Evolutionary conservation across 495 filamentous ascomycete genomes (phyloP), one percentile per base, ranked within the genome.

Genomic region (Aspergillus wentii): DNA sequence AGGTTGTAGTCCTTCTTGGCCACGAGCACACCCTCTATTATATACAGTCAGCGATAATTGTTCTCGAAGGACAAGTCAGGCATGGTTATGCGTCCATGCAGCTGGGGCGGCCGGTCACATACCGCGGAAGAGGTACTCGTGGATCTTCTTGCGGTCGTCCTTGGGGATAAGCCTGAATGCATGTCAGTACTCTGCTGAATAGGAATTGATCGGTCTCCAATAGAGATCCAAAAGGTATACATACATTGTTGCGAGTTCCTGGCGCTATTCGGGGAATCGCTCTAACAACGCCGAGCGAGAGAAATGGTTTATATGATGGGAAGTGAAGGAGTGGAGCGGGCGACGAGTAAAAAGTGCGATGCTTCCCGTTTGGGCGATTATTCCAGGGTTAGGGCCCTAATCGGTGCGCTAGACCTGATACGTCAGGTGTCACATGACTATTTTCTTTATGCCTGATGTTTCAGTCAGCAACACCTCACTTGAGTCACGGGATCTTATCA

Each of bases 121-220:
- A 84, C 80, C 80, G 57, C 91, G 87, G 83, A 98, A 97, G 82
- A 98, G 88, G 82, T 97, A 95, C 84, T 97, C 88, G 76, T 98
- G 94, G 77, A 98, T 95, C 82, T 92, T 91, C 85, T 97, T 97
- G 75, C 92, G 89, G 76, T 98, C 92, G 67, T 85, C 82, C 81
- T 97, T 97, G 61, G 92, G 92, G 74, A 98, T 98, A 79, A 98
- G 83, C 91, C 81, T 89, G 54, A 23, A 30, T 33, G 45, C 38
- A 46, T 36, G 38, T 66, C 28, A 66, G 55, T 40, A 16, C 19
- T 21, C 14, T 25, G n/a, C n/a, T n/a, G n/a, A n/a, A n/a, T n/a
- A n/a, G n/a, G n/a, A n/a, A n/a, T n/a, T n/a, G n/a, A n/a, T n/a
- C n/a, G n/a, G n/a, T n/a, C n/a, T n/a, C n/a, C n/a, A n/a, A n/a